Base-by-base conservation (phyloP, 2,329 filamentous ascomycete species). In the Botrytis aclada region DNA sequence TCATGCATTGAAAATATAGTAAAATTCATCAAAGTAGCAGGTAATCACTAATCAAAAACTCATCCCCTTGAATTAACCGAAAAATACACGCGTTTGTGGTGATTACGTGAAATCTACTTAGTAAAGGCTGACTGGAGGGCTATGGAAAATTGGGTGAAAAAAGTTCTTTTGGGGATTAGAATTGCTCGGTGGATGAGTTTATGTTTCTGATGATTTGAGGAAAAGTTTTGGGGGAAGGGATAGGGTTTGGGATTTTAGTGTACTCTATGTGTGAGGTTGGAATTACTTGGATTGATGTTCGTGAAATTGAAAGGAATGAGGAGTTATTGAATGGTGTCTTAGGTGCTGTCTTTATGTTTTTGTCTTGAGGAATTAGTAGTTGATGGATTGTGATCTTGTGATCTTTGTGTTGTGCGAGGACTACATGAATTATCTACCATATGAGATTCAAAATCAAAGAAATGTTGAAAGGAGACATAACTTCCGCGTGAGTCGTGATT, bases 91-190 rank as follows among this genome's bases (percentile, higher is more conserved):
- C 51, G 51, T 12, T 7, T 29, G 4, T 54, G 12, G 5, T 3
- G 2, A 6, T 29, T 56, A 8, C 3, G 6, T 56, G 51, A 32
- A 14, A 29, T 2, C 29, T 7, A 1, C 6, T 56, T n/a, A 4
- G 51, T n/a, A 51, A 51, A 20, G 10, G n/a, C 14, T 18, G 2
- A 56, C 1, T 29, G 14, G 3, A 7, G 51, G 6, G 3, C 14
- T 8, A 9, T 9, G 2, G n/a, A 16, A 1, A 2, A n/a, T n/a
- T n/a, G 4, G 1, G 12, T 1, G 25, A 16, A 51, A 4, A 6
- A 51, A 51, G 1, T n/a, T 14, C 1, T 14, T 14, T 14, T 1
- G 14, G 10, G n/a, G 25, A 51, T 6, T 51, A 14, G 0, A n/a
- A n/a, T 14, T 51, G 4, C 22, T n/a, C 25, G 22, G 22, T 14